Conservation (phyloP, 2,329 filamentous ascomycete genomes). For the Drechmeria coniospora region DNA sequence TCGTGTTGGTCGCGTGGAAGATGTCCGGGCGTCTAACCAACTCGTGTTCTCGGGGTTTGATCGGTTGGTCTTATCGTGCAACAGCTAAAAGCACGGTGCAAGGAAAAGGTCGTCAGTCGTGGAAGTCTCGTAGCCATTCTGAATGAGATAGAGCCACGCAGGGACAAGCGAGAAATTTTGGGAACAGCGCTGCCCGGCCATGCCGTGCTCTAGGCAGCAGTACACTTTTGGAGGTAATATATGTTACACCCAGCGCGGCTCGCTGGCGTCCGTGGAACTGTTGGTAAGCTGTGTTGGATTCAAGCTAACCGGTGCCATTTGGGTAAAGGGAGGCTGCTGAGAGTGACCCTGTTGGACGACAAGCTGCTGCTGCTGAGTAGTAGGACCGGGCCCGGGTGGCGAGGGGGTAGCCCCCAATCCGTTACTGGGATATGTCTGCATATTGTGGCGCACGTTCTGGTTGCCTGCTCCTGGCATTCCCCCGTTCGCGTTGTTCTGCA, state of each 20-base stretch:
- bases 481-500: conserved; percentile 15
- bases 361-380: conserved; percentile 5
- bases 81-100: conserved; percentile 18
- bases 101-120: conserved; percentile 27
- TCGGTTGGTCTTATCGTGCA: conserved; percentile 6
- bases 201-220: conserved; percentile 10
- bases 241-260: conserved; percentile 24
- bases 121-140: conserved; percentile 20
- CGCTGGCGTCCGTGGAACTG: conserved; percentile 14
- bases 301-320: conserved; percentile 12
- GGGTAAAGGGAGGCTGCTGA: conserved; percentile 15
- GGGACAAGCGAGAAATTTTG: conserved; percentile 9
- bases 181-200: conserved; percentile 18
- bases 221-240: conserved; percentile 8
- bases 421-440: conserved; percentile 19
- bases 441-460: conserved; percentile 16
- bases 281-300: conserved; percentile 10
- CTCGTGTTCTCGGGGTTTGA: conserved; percentile 7
- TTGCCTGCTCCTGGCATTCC: conserved; percentile 7
- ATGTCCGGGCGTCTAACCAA: no score
- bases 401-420: conserved; percentile 17
- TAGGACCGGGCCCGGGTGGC: conserved; percentile 10
- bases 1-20: no score
- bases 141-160: conserved; percentile 13
- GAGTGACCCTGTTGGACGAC: no score